Conservation (phyloP, 73 alveolate genomes). For the Paramecium sonneborni region DNA sequence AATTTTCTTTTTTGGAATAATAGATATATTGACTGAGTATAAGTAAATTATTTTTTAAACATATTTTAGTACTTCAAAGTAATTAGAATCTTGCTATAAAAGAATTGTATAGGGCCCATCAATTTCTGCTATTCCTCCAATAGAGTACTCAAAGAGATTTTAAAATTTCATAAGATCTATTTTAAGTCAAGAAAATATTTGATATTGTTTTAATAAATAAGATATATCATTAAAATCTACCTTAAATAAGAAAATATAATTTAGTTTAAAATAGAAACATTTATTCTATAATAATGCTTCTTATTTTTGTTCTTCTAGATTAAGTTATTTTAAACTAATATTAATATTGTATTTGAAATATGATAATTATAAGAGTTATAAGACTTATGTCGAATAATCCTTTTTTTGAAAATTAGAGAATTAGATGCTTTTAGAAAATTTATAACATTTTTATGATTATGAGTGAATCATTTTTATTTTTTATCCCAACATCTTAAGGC, state of each 20-base stretch:
- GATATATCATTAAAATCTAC: background rate
- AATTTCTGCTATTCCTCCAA: background rate
- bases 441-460: background rate
- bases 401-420: background rate
- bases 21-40: background rate
- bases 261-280: background rate
- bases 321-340: no score
- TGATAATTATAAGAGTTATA: background rate
- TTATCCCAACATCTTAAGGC: conserved; percentile 12
- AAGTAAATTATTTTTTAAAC: background rate
- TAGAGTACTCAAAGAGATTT: no score
- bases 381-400: background rate
- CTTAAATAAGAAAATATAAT: background rate
- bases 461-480: conserved; percentile 6
- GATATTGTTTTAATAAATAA: background rate
- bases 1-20: background rate
- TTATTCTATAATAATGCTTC: no score
- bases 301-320: no score
- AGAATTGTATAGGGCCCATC: background rate
- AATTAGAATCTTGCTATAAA: background rate
- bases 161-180: background rate
- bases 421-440: background rate
- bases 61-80: background rate
- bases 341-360: background rate
- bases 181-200: background rate